Percentiles rank a stretch among this genome's conserved stretches.
Evolutionary conservation across 164 flowering plant genomes (phyloP).

Genomic region (Chimonanthus salicifolius): DNA sequence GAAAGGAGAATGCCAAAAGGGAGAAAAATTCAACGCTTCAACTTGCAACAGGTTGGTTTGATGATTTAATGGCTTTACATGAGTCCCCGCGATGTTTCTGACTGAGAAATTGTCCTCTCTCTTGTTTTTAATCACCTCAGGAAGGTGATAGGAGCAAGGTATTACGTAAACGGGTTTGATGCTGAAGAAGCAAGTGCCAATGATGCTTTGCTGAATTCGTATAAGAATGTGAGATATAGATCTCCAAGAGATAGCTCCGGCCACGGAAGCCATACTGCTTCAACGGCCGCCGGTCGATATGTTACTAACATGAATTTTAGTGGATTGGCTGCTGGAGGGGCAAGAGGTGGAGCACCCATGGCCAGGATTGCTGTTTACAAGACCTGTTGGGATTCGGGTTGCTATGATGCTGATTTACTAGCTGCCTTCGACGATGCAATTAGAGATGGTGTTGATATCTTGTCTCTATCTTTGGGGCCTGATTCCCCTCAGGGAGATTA

Average conservation of each 20-base stretch:
- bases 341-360: conserved; percentile 83
- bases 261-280: conserved; percentile 90
- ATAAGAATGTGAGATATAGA: conserved; percentile 27
- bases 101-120: conserved; percentile 2
- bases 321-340: conserved; percentile 70
- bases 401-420: conserved; percentile 72
- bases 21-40: conserved; percentile 68
- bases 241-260: conserved; percentile 83
- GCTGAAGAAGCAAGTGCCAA: conserved; percentile 41
- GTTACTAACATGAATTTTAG: conserved; percentile 52
- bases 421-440: conserved; percentile 90
- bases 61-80: conserved; percentile 1
- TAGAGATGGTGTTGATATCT: conserved; percentile 64
- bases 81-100: neutral
- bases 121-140: conserved; percentile 21
- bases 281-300: conserved; percentile 74
- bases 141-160: conserved; percentile 82
- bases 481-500: conserved; percentile 68
- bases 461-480: conserved; percentile 72
- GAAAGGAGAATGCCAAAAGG: conserved; percentile 67
- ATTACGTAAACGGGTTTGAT: conserved; percentile 53
- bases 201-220: neutral
- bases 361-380: conserved; percentile 79
- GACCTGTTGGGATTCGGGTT: conserved; percentile 77
- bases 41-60: conserved; percentile 69